Evolutionary conservation across 768 basidiomycete species (phyloP), one percentile per base, ranked within the genome.

Genomic region (Tremella yokohamensis): DNA sequence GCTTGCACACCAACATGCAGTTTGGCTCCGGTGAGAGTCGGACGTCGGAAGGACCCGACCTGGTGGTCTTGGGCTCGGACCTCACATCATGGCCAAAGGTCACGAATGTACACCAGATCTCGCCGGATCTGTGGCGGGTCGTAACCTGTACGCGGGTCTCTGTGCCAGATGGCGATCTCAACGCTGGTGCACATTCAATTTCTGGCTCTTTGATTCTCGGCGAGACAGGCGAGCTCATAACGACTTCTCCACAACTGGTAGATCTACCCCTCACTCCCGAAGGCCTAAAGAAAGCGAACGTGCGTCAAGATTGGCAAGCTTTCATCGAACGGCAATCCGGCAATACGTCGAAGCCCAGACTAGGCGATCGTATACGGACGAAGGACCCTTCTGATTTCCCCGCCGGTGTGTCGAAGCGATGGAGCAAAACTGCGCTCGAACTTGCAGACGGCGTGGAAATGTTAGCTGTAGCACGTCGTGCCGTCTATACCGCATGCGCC

Each of bases 161-260:
- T n/a, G n/a, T n/a, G n/a, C n/a, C n/a, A n/a, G n/a, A n/a, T n/a
- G n/a, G n/a, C n/a, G n/a, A n/a, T n/a, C n/a, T n/a, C n/a, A n/a
- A n/a, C n/a, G n/a, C n/a, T n/a, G n/a, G n/a, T n/a, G n/a, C n/a
- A n/a, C n/a, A n/a, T n/a, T n/a, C n/a, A n/a, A n/a, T n/a, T 37
- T 44, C 29, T 18, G 9, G 56, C 26, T 11, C 38, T 26, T 56
- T 38, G 29, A 15, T 66, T 11, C 24, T 61, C 4, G 60, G 50
- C 1, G 1, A 25, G 6, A 69, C 63, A 8, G 67, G 70, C 4
- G 69, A 68, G 22, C 63, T 67, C 24, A 47, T 72, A 11, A 47
- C 40, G 16, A 12, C 26, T n/a, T 26, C 22, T 15, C 24, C 25
- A 49, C n/a, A 13, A 57, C 45, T 52, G 44, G 55, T 3, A 29